These are phyloP conservation scores for Salix arbutifolia DNA, from an alignment of 345 rosid species.

Conservation along the genomic window DNA sequence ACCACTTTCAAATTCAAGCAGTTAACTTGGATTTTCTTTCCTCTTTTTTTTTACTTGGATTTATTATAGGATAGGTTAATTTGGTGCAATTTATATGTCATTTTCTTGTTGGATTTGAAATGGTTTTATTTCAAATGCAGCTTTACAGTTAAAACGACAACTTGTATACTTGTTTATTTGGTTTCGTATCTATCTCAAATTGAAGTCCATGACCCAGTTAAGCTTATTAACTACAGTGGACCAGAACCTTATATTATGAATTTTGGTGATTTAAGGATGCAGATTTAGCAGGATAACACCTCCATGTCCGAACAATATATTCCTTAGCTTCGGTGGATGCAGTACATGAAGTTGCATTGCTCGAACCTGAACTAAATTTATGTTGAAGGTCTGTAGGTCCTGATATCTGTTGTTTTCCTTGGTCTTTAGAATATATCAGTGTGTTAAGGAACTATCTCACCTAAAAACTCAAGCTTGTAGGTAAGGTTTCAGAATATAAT, in stretches of 20 bases:
- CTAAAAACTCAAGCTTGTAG: too few relatives aligned
- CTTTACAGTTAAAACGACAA: not conserved
- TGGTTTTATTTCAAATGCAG: not conserved
- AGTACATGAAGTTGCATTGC: not conserved
- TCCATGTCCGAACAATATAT: not conserved
- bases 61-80: not conserved
- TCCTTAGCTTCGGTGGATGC: not conserved
- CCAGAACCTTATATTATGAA: not conserved
- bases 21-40: conserved; percentile 29
- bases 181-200: too few relatives aligned
- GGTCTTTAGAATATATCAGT: too few relatives aligned
- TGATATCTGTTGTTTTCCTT: too few relatives aligned
- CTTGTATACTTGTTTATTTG: not conserved
- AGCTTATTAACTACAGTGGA: not conserved
- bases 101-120: not conserved
- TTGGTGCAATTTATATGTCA: not conserved
- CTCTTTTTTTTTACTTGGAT: not conserved
- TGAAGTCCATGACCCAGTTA: too few relatives aligned
- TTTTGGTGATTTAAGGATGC: too few relatives aligned
- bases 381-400: not conserved
- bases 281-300: not conserved
- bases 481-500: too few relatives aligned
- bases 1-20: conserved; percentile 62
- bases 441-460: too few relatives aligned
- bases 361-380: not conserved